phyloP scores from a whole-genome alignment of 1,139 yeast species.

The Yamadazyma atmosphaerica region DNA sequence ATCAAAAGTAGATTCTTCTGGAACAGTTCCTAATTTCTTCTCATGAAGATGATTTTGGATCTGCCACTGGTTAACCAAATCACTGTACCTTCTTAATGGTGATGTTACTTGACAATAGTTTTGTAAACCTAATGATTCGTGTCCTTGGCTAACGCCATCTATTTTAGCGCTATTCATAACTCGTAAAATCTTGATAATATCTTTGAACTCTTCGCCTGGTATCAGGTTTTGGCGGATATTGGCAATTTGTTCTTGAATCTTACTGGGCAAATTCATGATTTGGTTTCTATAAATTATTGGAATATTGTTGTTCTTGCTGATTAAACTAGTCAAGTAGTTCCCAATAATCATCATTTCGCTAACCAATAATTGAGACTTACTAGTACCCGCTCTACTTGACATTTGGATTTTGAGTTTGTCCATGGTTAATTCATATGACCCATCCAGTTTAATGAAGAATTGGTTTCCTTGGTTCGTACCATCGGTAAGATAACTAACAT shows the following conservation, averaged over 20 bases:
- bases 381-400: background rate
- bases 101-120: constrained; percentile 81
- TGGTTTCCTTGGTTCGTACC: constrained; percentile 1
- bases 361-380: constrained; percentile 57
- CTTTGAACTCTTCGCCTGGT: constrained; percentile 18
- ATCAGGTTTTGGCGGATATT: constrained; percentile 2
- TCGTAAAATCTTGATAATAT: constrained; percentile 19
- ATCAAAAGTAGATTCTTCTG: background rate
- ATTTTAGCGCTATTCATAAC: constrained; percentile 33
- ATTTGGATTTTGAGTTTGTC: constrained; percentile 11
- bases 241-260: constrained; percentile 42
- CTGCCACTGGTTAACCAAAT: constrained; percentile 72
- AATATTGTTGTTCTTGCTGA: constrained; percentile 44
- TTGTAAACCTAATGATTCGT: constrained; percentile 64
- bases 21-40: background rate
- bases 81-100: constrained; percentile 86
- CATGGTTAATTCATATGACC: constrained; percentile 15
- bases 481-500: constrained; percentile 3
- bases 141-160: constrained; percentile 42
- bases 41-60: constrained; percentile 21
- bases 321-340: constrained; percentile 60
- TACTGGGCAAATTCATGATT: constrained; percentile 27
- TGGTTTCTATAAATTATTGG: constrained; percentile 57
- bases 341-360: constrained; percentile 83
- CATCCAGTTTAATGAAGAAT: constrained; percentile 12